Evolutionary conservation across 768 basidiomycete genomes (phyloP), one percentile per base, ranked within the genome.

Genomic region (Psilocybe sp.): DNA sequence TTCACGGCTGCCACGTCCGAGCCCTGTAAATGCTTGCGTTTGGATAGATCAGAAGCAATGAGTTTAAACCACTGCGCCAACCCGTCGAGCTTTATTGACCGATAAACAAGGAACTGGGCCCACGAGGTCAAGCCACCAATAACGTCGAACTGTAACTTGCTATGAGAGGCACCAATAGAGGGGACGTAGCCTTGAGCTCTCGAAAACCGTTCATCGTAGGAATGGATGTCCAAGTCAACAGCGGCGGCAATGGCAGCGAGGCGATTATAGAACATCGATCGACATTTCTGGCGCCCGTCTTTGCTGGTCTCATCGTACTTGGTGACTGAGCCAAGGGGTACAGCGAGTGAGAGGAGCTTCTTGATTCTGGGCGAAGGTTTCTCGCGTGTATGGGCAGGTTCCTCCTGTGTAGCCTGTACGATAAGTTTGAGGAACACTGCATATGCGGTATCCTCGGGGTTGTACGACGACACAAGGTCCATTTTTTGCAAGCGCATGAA

Each of bases 251-350:
- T 72, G 10, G 88, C 84, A 43, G 79, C 81, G 58, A 90, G 82
- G 8, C 93, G 82, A 65, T 97, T 97, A 66, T 86, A 82, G 32
- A 96, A 73, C 77, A 84, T 84, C 1, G 90, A 87, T 2, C 89
- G 72, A 34, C 88, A 70, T 2, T 63, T 53, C 0, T 73, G 69
- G 0, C 85, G 82, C 23, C 42, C 40, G 20, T 40, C 38, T 15
- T 40, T 48, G 4, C 79, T 79, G 3, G 62, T 68, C 1, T 65
- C 64, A 37, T 80, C 78, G 3, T 77, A 78, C 69, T 87, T 89
- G 1, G 82, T 74, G 6, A 92, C 76, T 3, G 84, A 72, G 19
- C 84, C 81, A 23, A 92, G 77, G 0, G 93, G 91, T 14, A 85
- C 77, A 5, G 84, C 77, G 18, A 89, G 72, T 7, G 87, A 81